Conservation (phyloP, 345 rosid genomes). For the Dipteronia dyeriana region DNA sequence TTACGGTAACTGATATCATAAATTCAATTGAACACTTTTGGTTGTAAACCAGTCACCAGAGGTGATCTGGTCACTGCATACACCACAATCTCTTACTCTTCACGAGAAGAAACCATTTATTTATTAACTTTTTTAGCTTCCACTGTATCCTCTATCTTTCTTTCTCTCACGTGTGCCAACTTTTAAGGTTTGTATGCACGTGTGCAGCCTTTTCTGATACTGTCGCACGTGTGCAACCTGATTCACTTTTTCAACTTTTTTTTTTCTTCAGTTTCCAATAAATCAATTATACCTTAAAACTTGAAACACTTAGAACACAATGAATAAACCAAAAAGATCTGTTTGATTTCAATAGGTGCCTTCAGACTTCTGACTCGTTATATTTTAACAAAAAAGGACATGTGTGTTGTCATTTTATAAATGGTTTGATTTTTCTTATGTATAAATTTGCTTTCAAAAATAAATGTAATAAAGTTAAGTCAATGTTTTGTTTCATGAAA, state of each 20-base stretch:
- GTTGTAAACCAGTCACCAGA: too few species aligned
- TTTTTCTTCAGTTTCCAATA: too few species aligned
- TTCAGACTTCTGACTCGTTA: too few species aligned
- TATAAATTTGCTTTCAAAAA: too few species aligned
- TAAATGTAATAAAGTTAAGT: too few species aligned
- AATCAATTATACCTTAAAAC: not conserved
- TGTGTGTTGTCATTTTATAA: too few species aligned
- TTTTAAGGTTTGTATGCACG: not conserved
- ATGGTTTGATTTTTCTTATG: too few species aligned
- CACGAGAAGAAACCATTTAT: constrained; percentile 5
- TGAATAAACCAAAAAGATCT: too few species aligned
- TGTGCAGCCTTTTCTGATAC: not conserved
- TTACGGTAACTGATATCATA: not conserved
- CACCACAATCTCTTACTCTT: not conserved
- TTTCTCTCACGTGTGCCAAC: constrained; percentile 14
- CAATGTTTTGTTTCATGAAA: too few species aligned
- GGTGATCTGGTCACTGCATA: not conserved
- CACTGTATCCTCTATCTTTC: not conserved
- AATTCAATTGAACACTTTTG: not conserved
- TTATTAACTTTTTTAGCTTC: not conserved
- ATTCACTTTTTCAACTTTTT: not conserved
- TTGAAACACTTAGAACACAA: not conserved
- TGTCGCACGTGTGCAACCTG: not conserved
- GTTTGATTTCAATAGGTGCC: too few species aligned
- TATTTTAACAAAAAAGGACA: too few species aligned